Base-by-base conservation (phyloP, 768 basidiomycete genomes). In the Collybia sordida region DNA sequence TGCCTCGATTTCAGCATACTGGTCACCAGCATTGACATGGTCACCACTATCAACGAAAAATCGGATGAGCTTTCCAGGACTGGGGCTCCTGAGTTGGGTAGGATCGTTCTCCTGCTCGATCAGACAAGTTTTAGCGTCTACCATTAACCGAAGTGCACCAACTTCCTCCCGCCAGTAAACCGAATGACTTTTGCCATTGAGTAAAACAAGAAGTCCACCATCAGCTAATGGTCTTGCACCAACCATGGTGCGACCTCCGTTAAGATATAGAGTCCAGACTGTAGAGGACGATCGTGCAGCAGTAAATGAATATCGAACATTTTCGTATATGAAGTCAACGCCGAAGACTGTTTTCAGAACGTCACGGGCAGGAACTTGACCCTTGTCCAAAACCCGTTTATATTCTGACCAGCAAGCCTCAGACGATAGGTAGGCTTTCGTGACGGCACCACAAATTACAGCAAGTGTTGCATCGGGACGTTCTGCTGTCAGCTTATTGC, bases 101-200 rank as follows among this genome's bases (percentile, higher is more conserved):
- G 97, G 97, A 62, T 99, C 97, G 60, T 98, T 98, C 79, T 99
- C 97, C 71, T 98, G 95, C 69, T 98, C 97, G 59, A 99, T 94
- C 72, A 98, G 78, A 67, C 95, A 97, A 14, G 97, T 99, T 79
- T 98, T 96, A 46, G 93, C 82, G 70, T 99, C 96, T 52, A 99
- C 87, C 85, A 93, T 93, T 63, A 98, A 67, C 57, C 91, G 76
- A 58, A 94, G 74, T 7, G 93, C 90, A 48, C 94, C 97, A 47
- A 98, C 97, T 73, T 99, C 97, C 68, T 98, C 97, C 47, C 93
- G 80, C 93, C 93, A 98, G 71, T 99, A 99, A 45, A 97, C 79
- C 19, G 97, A 95, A 71, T 99, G 97, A 66, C 93, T 95, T 64
- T 88, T 89, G 49, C 93, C 96, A 61, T 95, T 91, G 51, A 99